Evolutionary conservation across 768 basidiomycete genomes (phyloP).

Genomic region (Trametes elegans): DNA sequence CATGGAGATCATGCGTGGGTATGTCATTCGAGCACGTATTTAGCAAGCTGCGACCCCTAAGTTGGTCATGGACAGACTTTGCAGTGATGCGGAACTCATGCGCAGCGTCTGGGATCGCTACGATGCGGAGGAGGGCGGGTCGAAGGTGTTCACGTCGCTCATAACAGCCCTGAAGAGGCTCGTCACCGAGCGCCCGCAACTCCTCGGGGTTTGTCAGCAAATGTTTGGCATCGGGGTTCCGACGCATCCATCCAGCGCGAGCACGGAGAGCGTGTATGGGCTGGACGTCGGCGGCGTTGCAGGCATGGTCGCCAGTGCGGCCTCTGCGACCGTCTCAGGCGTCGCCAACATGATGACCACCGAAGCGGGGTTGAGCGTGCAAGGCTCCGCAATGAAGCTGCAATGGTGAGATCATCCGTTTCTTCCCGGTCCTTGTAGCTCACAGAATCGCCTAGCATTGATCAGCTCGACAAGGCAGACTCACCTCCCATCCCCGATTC

Average conservation of each 20-base stretch:
- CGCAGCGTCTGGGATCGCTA: constrained; percentile 79
- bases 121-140: constrained; percentile 56
- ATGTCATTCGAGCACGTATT: constrained; percentile 5
- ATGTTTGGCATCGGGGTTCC: constrained; percentile 78
- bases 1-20: constrained; percentile 93
- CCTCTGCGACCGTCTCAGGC: constrained; percentile 79
- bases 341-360: constrained; percentile 84
- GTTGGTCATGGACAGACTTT: constrained; percentile 52
- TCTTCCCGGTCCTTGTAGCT: background rate
- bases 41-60: too few relatives aligned
- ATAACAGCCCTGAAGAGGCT: constrained; percentile 83
- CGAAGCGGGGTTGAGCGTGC: constrained; percentile 67
- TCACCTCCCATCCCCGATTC: constrained; percentile 90
- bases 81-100: constrained; percentile 77
- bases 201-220: constrained; percentile 77
- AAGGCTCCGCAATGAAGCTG: constrained; percentile 79
- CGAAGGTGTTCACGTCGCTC: constrained; percentile 73
- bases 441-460: constrained; percentile 58
- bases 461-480: constrained; percentile 97
- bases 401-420: constrained; percentile 71
- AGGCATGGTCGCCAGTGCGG: constrained; percentile 80
- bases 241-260: constrained; percentile 32
- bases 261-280: constrained; percentile 46
- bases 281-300: constrained; percentile 68
- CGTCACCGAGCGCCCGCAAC: constrained; percentile 81